Base-by-base conservation (phyloP, 306 rosid genomes). In the Vigna mungo region DNA sequence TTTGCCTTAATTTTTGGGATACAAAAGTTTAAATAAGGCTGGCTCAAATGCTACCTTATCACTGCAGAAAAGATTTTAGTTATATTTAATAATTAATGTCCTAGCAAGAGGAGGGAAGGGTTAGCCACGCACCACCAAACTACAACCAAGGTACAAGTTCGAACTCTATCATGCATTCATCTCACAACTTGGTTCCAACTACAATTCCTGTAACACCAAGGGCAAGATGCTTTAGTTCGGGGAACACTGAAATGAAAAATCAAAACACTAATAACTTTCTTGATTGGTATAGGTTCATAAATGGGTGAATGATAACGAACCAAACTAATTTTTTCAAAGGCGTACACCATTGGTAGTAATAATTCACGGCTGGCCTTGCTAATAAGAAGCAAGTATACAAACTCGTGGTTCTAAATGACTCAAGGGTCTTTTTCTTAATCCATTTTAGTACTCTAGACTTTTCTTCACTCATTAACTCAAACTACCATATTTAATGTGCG, bases 391-490 rank as follows among this genome's bases (percentile, higher is more conserved):
- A n/a, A 62, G 21, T 62, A n/a, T 7, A 34, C n/a, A 8, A 25
- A 62, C 12, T 6, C 25, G 1, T 32, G 15, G 37, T 59, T n/a
- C 7, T 62, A 20, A 62, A 62, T 32, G 16, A 7, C 25, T n/a
- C 68, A 3, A 62, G 68, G 68, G 25, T 62, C 68, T 34, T 34
- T 16, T 32, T 62, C 47, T 62, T 32, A 34, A 61, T 61, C 44
- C 34, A 16, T 61, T 34, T 12, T 27, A 14, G 65, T 59, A 9
- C 65, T 25, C 65, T 58, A 5, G 17, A 12, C 12, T 52, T 52
- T 52, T 52, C 9, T 9, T 52, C 25, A 17, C 25, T 52, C 58
- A 52, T 17, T 52, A 52, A 17, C 12, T 1, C 23, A 7, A 16
- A n/a, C 56, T 51, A 51, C 11, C 56, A 51, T n/a, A 51, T 51